Evolutionary conservation across 192 early-diverging fungal species (phyloP), one percentile per base, ranked within the genome.

Genomic region (Umbelopsis vinacea): DNA sequence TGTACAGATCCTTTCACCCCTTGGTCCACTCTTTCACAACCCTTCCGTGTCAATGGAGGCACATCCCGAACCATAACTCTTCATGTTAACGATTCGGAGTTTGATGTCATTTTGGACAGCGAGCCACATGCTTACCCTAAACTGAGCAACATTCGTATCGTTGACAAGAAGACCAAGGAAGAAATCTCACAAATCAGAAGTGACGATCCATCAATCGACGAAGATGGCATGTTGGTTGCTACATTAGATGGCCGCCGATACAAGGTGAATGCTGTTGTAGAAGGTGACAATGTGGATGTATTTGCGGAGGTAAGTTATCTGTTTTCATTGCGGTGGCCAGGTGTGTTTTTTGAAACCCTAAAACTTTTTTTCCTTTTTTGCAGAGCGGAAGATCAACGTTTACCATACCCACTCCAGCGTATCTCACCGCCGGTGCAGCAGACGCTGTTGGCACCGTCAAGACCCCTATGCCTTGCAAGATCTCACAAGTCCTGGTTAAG

Each of bases 391-490:
- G 81, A 57, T 78, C 78, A 6, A 78, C 79, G 11, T 84, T 94
- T 40, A 74, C 75, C 37, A 69, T 91, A 1, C 89, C 90, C 11
- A 77, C 77, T 52, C 90, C 90, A 15, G 67, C 77, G 46, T 92
- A 84, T 74, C 46, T 90, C 46, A 79, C 81, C 47, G 79, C 75
- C 9, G 83, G 78, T 5, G 76, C 74, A 24, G 72, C 75, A 6
- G 85, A 80, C 45, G 78, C 80, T 11, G 85, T 86, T 2, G 92
- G 89, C 17, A 86, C 87, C 17, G 87, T 98, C 35, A 90, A 88
- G 50, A 92, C 97, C 19, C 97, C 97, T 14, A 98, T 98, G 97
- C 95, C 97, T 17, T 97, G 97, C 87, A 96, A 95, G 84, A 97
- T 98, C 69, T 92, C 95, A 22, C 91, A 92, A 79, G 88, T 97